A percentile compares a stretch with the other conserved stretches of the same genome.
These are phyloP conservation scores for Yarrowia sp. DNA, from an alignment of 805 yeast genomes.

Conservation along the genomic window DNA sequence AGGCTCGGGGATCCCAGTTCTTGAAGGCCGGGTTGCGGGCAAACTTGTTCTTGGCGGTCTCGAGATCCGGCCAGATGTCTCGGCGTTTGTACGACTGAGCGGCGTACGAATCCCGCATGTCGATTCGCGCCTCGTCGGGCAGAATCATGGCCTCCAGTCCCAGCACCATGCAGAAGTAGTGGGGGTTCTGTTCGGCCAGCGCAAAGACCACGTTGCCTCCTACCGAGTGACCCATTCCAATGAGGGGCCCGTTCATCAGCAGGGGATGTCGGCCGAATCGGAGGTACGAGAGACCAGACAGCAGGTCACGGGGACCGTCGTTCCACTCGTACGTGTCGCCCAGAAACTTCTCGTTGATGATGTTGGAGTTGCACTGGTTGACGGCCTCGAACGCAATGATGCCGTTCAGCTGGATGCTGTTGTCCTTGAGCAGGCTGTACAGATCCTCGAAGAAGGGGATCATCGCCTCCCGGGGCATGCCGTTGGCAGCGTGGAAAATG, in stretches of 20 bases:
- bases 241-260: conserved; percentile 41
- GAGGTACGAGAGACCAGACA: conserved; percentile 39
- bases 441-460: conserved; percentile 26
- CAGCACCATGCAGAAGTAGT: conserved; percentile 40
- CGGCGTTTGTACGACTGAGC: conserved; percentile 39
- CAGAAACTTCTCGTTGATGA: conserved; percentile 42
- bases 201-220: conserved; percentile 42
- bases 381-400: conserved; percentile 41
- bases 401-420: conserved; percentile 34
- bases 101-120: conserved; percentile 16
- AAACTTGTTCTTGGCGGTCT: conserved; percentile 39
- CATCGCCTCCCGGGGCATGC: conserved; percentile 25
- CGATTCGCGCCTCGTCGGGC: conserved; percentile 33
- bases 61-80: conserved; percentile 42
- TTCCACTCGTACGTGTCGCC: conserved; percentile 43
- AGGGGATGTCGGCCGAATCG: conserved; percentile 35
- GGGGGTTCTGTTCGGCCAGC: conserved; percentile 40
- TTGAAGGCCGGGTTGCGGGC: conserved; percentile 27
- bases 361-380: conserved; percentile 42
- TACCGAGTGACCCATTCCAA: conserved; percentile 45
- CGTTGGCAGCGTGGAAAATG: conserved; percentile 36
- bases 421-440: conserved; percentile 25
- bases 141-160: conserved; percentile 44
- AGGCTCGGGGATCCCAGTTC: conserved; percentile 41
- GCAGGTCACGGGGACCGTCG: conserved; percentile 41